phyloP scores from a whole-genome alignment of 2,329 filamentous ascomycete genomes.

The Trichoderma gracile region DNA sequence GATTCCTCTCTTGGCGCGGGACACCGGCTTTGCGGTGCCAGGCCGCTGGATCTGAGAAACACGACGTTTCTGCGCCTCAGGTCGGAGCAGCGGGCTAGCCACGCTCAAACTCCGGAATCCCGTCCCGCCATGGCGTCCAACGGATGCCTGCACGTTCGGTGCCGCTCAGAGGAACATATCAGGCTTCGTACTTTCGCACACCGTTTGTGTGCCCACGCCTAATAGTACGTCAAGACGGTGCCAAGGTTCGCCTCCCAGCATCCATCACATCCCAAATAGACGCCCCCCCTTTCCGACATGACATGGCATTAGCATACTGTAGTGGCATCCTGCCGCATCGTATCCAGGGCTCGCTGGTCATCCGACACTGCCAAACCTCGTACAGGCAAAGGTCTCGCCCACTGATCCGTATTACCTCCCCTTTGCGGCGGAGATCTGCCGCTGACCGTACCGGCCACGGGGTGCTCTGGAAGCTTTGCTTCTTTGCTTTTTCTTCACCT shows the following conservation, averaged over 20 bases:
- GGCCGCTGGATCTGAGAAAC: conserved; percentile 15
- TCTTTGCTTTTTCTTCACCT: conserved; percentile 5
- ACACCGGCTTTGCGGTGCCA: conserved; percentile 1
- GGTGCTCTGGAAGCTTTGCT: conserved; percentile 1
- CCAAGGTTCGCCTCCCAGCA: conserved; percentile 5
- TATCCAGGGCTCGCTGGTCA: conserved; percentile 21
- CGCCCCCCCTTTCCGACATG: conserved; percentile 7
- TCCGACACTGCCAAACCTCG: conserved; percentile 20
- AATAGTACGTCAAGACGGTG: background rate
- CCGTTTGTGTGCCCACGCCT: background rate
- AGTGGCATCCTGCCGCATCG: conserved; percentile 13
- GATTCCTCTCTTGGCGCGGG: conserved; percentile 1
- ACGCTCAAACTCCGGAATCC: conserved; percentile 1
- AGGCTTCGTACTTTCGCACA: background rate
- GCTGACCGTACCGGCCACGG: background rate
- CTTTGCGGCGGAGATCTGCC: conserved; percentile 22
- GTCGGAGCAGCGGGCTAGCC: background rate
- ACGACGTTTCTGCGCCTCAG: background rate
- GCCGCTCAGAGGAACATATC: background rate
- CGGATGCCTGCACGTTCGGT: background rate
- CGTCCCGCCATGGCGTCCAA: background rate
- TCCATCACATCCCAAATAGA: background rate
- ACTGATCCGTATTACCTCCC: conserved; percentile 19
- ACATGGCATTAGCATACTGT: conserved; percentile 10
- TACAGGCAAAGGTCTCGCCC: conserved; percentile 7